A percentile compares a stretch with the other conserved stretches of the same genome.
Evolutionary conservation across 257 asterid species (phyloP).

Genomic region (Phtheirospermum japonicum): DNA sequence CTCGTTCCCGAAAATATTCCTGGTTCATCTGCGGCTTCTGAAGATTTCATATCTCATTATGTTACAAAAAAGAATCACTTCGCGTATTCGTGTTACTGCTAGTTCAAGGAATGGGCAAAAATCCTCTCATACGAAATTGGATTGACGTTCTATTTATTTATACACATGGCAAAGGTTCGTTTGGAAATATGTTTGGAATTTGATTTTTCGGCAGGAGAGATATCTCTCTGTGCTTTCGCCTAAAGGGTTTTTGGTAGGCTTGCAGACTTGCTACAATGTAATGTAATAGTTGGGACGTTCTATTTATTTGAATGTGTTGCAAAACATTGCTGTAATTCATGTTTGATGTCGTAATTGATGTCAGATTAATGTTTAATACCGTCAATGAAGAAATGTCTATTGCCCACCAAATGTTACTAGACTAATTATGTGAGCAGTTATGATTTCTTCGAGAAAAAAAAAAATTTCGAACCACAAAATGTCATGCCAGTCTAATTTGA

Average conservation of each 20-base stretch:
- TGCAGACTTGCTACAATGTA: conserved; percentile 26
- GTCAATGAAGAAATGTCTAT: too few species aligned
- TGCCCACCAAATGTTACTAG: too few species aligned
- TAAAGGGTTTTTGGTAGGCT: conserved; percentile 35
- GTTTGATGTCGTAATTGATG: background rate
- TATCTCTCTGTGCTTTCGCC: conserved; percentile 21
- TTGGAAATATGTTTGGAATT: conserved; percentile 20
- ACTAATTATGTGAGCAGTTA: background rate
- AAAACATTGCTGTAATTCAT: conserved; percentile 25
- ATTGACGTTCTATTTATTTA: conserved; percentile 25
- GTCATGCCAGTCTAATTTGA: background rate
- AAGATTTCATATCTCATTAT: conserved; percentile 61
- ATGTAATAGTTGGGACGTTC: conserved; percentile 23
- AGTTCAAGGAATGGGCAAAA: conserved; percentile 24
- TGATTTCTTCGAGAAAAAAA: background rate
- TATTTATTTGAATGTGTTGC: conserved; percentile 30
- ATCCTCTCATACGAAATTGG: conserved; percentile 17
- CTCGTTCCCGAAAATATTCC: conserved; percentile 65
- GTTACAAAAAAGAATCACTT: conserved; percentile 71
- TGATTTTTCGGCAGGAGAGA: conserved; percentile 21
- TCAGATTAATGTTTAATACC: background rate
- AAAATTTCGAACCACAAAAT: background rate
- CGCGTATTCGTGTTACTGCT: conserved; percentile 81
- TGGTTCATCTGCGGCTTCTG: conserved; percentile 54
- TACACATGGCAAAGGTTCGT: conserved; percentile 28